Evolutionary conservation across 78 protist species (phyloP).

Genomic region (Chrysochromulina tobinii): DNA sequence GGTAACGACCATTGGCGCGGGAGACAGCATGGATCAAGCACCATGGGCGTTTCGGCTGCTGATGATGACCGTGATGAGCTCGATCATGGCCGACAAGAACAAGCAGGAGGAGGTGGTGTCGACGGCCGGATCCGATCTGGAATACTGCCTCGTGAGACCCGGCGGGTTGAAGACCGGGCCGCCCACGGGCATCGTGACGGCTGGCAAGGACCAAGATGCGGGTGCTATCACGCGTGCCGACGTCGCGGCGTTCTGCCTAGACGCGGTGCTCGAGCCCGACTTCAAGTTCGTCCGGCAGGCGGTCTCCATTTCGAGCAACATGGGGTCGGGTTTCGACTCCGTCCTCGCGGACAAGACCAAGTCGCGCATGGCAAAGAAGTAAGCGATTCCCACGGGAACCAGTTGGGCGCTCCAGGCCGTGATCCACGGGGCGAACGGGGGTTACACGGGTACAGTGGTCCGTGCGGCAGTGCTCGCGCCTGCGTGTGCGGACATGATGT

Average conservation of each 20-base stretch:
- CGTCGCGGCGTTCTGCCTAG: conserved; percentile 37
- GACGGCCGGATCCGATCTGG: conserved; percentile 12
- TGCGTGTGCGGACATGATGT: too few relatives aligned
- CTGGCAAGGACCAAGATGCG: neutral
- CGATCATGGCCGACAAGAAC: conserved; percentile 26
- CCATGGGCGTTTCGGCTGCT: neutral
- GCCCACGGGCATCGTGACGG: neutral
- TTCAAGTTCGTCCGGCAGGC: neutral
- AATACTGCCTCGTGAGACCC: conserved; percentile 19
- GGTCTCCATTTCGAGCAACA: neutral
- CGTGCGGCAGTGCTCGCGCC: too few relatives aligned
- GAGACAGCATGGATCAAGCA: conserved; percentile 26
- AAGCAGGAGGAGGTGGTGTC: neutral
- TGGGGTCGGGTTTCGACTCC: neutral
- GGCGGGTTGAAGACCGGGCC: conserved; percentile 6
- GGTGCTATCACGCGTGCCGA: conserved; percentile 35
- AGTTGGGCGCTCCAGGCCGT: too few relatives aligned
- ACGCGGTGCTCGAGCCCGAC: neutral
- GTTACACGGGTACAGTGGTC: too few relatives aligned
- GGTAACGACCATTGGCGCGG: conserved; percentile 42
- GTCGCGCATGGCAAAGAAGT: neutral
- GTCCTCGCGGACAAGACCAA: neutral
- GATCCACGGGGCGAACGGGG: too few relatives aligned
- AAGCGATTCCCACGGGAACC: too few relatives aligned
- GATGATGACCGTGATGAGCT: conserved; percentile 7